Percentiles rank a stretch among this genome's conserved stretches.
Conservation (phyloP, 176 grass and related monocot genomes). For the Coix lacrymajobi region DNA sequence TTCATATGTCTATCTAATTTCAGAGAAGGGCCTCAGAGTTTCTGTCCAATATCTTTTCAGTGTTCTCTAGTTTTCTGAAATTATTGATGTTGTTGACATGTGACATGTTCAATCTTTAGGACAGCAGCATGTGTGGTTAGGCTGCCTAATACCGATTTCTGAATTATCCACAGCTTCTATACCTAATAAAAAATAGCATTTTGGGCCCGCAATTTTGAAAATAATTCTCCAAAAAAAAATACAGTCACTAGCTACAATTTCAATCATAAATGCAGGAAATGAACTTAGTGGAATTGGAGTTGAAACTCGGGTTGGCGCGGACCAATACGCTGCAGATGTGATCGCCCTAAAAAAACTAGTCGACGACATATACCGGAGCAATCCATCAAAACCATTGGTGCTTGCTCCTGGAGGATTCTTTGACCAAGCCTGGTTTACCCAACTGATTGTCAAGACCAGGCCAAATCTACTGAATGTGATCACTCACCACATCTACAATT, state of each 20-base stretch:
- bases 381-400: slow-evolving; percentile 57
- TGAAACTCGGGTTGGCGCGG: slow-evolving; percentile 46
- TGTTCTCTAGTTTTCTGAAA: background rate
- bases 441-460: slow-evolving; percentile 62
- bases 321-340: slow-evolving; percentile 68
- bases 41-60: background rate
- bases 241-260: background rate
- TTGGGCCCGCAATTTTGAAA: background rate
- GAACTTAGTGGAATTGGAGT: slow-evolving; percentile 74
- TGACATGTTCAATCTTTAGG: background rate
- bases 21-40: background rate
- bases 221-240: background rate
- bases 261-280: slow-evolving; percentile 49
- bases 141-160: slow-evolving; percentile 3
- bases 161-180: slow-evolving; percentile 15
- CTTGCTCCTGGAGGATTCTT: slow-evolving; percentile 90
- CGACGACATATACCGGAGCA: slow-evolving; percentile 33
- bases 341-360: slow-evolving; percentile 53
- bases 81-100: background rate
- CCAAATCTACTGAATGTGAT: slow-evolving; percentile 61
- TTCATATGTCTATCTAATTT: background rate
- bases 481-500: slow-evolving; percentile 90
- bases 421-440: slow-evolving; percentile 50
- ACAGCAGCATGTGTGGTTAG: slow-evolving; percentile 23
- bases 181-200: background rate